Percentiles rank a stretch among this genome's conserved stretches.
These are phyloP conservation scores for Fusarium brevicatenulatum DNA, from an alignment of 2,329 filamentous ascomycete genomes.

Conservation along the genomic window DNA sequence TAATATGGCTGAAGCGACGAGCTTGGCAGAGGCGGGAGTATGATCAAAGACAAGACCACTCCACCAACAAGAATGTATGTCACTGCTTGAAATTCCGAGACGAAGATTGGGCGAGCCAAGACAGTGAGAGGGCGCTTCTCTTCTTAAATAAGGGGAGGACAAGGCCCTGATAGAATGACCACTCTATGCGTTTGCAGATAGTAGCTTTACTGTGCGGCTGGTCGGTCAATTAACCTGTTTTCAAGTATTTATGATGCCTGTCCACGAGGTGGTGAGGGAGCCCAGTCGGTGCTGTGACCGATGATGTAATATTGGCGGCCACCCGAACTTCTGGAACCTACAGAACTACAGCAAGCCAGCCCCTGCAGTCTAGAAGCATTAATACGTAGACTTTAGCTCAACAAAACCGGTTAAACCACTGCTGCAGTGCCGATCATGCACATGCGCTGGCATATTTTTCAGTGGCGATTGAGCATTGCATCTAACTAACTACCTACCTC, in stretches of 20 bases:
- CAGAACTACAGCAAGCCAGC: conserved; percentile 8
- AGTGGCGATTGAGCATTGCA: conserved; percentile 14
- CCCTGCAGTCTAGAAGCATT: conserved; percentile 8
- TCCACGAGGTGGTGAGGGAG: conserved; percentile 29
- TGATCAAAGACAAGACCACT: neutral
- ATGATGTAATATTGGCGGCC: conserved; percentile 43
- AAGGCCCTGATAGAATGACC: neutral
- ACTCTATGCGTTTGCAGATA: conserved; percentile 2
- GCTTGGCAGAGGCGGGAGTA: conserved; percentile 1
- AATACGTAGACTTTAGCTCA: conserved; percentile 6
- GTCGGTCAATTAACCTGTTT: conserved; percentile 36
- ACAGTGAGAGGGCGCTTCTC: conserved; percentile 2
- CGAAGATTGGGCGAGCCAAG: conserved; percentile 23
- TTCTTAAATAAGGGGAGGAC: conserved; percentile 6
- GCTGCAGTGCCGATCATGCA: conserved; percentile 24
- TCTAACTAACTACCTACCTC: neutral
- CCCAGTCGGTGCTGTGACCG: conserved; percentile 16
- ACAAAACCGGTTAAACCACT: conserved; percentile 23
- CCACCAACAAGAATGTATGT: conserved; percentile 19
- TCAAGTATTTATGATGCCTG: conserved; percentile 23
- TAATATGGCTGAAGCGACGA: neutral
- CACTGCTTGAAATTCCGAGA: conserved; percentile 18
- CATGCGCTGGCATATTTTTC: conserved; percentile 24
- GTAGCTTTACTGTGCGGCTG: conserved; percentile 4
- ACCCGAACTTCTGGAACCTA: conserved; percentile 26